Conservation (phyloP, 1,284 basidiomycete species). For the Trichosporon sp. region DNA sequence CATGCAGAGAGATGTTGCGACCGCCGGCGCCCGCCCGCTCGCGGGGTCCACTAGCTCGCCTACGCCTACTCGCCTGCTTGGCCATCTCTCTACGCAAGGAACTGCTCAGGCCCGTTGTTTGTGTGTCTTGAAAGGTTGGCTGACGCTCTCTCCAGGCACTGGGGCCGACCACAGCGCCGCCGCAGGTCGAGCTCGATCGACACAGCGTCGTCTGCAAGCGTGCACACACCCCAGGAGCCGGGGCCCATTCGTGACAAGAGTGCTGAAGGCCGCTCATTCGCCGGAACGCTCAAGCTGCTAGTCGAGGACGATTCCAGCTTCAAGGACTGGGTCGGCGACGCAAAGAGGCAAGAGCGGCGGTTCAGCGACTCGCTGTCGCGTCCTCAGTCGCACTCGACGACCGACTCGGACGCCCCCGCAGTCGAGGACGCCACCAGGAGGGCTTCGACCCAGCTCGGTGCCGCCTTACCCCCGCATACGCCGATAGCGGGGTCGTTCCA, state of each 20-base stretch:
- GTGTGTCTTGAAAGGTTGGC: background rate
- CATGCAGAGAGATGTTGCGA: too few species aligned
- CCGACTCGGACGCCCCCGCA: conserved; percentile 3
- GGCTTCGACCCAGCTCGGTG: background rate
- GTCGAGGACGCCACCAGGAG: too few species aligned
- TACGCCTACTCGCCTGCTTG: background rate
- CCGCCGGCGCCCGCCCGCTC: too few species aligned
- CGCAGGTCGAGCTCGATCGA: conserved; percentile 28
- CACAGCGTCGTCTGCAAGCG: conserved; percentile 20
- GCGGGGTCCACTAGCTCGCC: background rate
- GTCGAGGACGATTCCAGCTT: conserved; percentile 36
- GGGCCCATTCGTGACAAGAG: conserved; percentile 10
- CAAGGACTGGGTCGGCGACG: conserved; percentile 45
- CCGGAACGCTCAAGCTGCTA: conserved; percentile 34
- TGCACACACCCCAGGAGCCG: conserved; percentile 28
- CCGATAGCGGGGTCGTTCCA: background rate
- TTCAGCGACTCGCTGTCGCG: background rate
- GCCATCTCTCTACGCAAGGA: conserved; percentile 3
- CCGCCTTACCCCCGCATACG: background rate
- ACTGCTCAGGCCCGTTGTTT: background rate
- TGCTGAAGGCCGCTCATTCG: conserved; percentile 33
- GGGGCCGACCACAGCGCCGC: conserved; percentile 25
- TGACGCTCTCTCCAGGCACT: conserved; percentile 23
- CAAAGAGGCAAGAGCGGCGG: conserved; percentile 22
- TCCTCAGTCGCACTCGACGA: background rate